Evolutionary conservation across 345 rosid genomes (phyloP).

Genomic region (Zanthoxylum bungeanum): DNA sequence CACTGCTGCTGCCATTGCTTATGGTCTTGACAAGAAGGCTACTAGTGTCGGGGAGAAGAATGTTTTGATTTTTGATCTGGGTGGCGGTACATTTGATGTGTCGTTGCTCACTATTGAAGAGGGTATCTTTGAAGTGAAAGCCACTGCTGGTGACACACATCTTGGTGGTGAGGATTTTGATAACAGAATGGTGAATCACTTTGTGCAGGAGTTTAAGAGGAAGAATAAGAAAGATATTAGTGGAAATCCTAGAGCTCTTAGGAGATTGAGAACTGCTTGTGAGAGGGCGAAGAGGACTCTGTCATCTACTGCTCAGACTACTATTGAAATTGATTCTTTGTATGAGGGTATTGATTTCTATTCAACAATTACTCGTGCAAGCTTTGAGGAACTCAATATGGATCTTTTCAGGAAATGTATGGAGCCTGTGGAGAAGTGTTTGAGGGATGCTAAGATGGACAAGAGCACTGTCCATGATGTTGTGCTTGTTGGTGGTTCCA

Average conservation of each 20-base stretch:
- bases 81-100: slow-evolving; percentile 63
- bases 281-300: slow-evolving; percentile 46
- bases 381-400: slow-evolving; percentile 51
- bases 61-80: slow-evolving; percentile 48
- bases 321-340: slow-evolving; percentile 47
- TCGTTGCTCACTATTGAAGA: slow-evolving; percentile 55
- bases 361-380: slow-evolving; percentile 43
- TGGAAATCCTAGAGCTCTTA: slow-evolving; percentile 47
- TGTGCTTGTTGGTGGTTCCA: slow-evolving; percentile 56
- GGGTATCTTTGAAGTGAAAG: slow-evolving; percentile 53
- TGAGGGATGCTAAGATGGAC: slow-evolving; percentile 61
- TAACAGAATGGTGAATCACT: slow-evolving; percentile 50
- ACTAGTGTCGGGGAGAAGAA: slow-evolving; percentile 48
- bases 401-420: slow-evolving; percentile 47
- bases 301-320: slow-evolving; percentile 43
- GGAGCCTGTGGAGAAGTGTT: slow-evolving; percentile 53
- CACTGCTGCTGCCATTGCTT: slow-evolving; percentile 56
- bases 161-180: slow-evolving; percentile 54
- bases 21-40: slow-evolving; percentile 59
- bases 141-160: slow-evolving; percentile 57
- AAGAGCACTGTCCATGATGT: slow-evolving; percentile 47
- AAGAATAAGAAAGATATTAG: slow-evolving; percentile 52
- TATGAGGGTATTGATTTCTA: slow-evolving; percentile 53
- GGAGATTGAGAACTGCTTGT: slow-evolving; percentile 48
- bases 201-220: slow-evolving; percentile 50